phyloP scores from a whole-genome alignment of 2,329 filamentous ascomycete species.

The Alternaria incomplexa region DNA sequence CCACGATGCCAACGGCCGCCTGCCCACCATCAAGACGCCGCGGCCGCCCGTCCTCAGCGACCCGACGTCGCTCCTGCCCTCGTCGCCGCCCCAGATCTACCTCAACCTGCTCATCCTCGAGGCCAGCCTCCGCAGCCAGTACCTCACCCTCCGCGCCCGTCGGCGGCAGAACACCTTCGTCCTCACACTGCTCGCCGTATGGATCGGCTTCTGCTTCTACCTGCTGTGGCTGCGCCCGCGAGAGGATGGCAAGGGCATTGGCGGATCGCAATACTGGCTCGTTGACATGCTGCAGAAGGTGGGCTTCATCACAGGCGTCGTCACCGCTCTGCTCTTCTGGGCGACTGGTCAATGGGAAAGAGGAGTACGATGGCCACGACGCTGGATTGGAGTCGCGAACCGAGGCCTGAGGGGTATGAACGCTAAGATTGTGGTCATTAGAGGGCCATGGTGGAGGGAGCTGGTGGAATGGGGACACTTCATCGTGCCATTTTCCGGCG shows the following conservation, averaged over 20 bases:
- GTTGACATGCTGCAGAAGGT: constrained; percentile 90
- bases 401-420: constrained; percentile 91
- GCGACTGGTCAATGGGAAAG: constrained; percentile 96
- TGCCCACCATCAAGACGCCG: constrained; percentile 46
- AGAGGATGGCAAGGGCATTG: constrained; percentile 89
- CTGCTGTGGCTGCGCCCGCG: constrained; percentile 93
- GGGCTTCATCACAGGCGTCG: constrained; percentile 86
- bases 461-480: constrained; percentile 74
- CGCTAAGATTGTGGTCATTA: constrained; percentile 90
- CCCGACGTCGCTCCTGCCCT: constrained; percentile 81
- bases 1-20: constrained; percentile 49
- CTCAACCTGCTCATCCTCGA: constrained; percentile 97
- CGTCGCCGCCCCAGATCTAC: constrained; percentile 94
- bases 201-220: constrained; percentile 86
- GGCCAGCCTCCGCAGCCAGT: constrained; percentile 89
- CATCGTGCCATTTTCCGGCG: constrained; percentile 72
- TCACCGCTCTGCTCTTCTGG: constrained; percentile 88
- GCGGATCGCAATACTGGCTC: constrained; percentile 95
- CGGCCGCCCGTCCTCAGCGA: constrained; percentile 59
- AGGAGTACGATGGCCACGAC: constrained; percentile 89
- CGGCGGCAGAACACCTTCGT: constrained; percentile 94
- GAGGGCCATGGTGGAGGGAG: constrained; percentile 82
- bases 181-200: constrained; percentile 76
- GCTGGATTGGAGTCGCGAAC: constrained; percentile 90
- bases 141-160: constrained; percentile 85